These are phyloP conservation scores for Aspergillus nidulans DNA, from an alignment of 495 filamentous ascomycete species.

Conservation along the genomic window DNA sequence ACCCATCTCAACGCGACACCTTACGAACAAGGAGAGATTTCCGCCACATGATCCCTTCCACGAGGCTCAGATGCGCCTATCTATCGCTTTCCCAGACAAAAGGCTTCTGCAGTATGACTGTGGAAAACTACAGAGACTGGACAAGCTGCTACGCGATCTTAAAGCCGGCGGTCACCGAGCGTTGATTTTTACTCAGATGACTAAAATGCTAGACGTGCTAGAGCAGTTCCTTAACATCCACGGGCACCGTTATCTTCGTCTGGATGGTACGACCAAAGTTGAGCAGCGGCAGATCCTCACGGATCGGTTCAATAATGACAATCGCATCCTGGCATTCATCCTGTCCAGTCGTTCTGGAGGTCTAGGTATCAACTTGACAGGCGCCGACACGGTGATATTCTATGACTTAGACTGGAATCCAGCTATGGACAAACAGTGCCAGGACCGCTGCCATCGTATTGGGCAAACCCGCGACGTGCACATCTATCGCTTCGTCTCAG, in stretches of 20 bases:
- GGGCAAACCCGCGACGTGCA: constrained; percentile 97
- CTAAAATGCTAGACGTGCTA: constrained; percentile 93
- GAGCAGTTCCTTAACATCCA: constrained; percentile 99
- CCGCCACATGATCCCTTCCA: constrained; percentile 80
- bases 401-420: constrained; percentile 99
- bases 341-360: constrained; percentile 92
- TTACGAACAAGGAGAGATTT: constrained; percentile 47
- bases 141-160: constrained; percentile 77
- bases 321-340: constrained; percentile 90
- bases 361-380: constrained; percentile 93
- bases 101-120: constrained; percentile 95
- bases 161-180: constrained; percentile 89
- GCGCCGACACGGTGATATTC: constrained; percentile 97
- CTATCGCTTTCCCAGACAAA: constrained; percentile 96
- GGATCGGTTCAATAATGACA: constrained; percentile 94
- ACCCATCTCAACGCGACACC: constrained; percentile 56
- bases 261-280: constrained; percentile 91
- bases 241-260: constrained; percentile 89
- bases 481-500: constrained; percentile 94
- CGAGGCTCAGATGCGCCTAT: constrained; percentile 84
- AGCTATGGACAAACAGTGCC: constrained; percentile 99
- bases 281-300: constrained; percentile 94
- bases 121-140: constrained; percentile 90
- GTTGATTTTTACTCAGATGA: constrained; percentile 99
- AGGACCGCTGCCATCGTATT: constrained; percentile 96